Evolutionary conservation across 169 alveolate genomes (phyloP).

Genomic region (Cryptosporidium xiaoi): DNA sequence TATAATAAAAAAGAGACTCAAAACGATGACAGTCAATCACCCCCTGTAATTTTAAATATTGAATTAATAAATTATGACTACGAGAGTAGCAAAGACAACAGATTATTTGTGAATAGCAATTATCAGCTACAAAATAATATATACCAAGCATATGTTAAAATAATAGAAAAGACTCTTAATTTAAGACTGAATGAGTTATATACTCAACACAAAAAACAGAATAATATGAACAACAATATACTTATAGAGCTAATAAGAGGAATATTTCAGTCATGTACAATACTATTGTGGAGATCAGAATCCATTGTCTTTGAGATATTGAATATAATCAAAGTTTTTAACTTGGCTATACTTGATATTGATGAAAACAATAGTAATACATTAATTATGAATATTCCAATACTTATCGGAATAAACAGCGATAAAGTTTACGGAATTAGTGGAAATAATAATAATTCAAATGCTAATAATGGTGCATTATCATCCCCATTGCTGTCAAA

Average conservation of each 20-base stretch:
- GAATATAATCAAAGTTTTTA: conserved; percentile 51
- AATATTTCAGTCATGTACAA: conserved; percentile 38
- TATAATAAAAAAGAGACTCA: background rate
- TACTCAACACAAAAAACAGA: conserved; percentile 2
- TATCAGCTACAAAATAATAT: conserved; percentile 26
- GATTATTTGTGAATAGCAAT: background rate
- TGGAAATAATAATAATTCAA: no score
- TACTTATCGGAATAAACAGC: conserved; percentile 20
- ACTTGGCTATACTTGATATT: conserved; percentile 40
- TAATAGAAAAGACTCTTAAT: conserved; percentile 35
- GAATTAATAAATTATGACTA: background rate
- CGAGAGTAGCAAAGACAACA: background rate
- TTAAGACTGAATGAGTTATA: conserved; percentile 30
- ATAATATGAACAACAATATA: conserved; percentile 30
- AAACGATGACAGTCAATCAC: background rate
- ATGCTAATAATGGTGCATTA: background rate
- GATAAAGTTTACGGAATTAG: background rate
- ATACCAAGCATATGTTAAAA: conserved; percentile 29
- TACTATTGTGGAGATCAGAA: conserved; percentile 61
- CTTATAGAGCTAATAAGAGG: conserved; percentile 55
- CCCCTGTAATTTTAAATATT: conserved; percentile 12
- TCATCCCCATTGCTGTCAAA: conserved; percentile 7
- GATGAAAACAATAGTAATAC: conserved; percentile 13
- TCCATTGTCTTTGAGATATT: conserved; percentile 49
- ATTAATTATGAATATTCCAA: conserved; percentile 50